Evolutionary conservation across 2,329 filamentous ascomycete genomes (phyloP), one percentile per base, ranked within the genome.

Genomic region (Fusarium temperatum): DNA sequence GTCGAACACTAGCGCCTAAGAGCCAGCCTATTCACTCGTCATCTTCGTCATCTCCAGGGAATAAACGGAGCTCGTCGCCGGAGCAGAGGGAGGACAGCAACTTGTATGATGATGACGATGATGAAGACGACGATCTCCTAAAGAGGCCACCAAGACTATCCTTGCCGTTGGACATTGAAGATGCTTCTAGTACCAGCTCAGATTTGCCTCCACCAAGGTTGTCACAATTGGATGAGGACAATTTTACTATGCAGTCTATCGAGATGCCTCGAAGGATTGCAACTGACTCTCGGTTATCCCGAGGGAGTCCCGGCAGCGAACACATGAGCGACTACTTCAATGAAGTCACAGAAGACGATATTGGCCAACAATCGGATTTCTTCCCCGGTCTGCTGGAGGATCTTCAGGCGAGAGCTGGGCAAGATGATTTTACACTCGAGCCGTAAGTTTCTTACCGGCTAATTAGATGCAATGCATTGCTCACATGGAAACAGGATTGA

Each of bases 191-290:
- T 57, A 87, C 88, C n/a, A 86, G 88, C 47, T 83, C 86, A 22
- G 83, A 88, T 28, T 76, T 90, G 63, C 83, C 84, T 44, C 88
- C 88, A 14, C 90, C 89, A 38, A 85, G 83, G 58, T 85, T 88
- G 56, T 86, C 87, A 38, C 83, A 85, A 15, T 77, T 91, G 30
- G 89, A 91, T 62, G 88, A 90, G 32, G 88, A 90, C 47, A 87
- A 91, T 72, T 85, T 86, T 69, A 92, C 90, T 0, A 80, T 87
- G 45, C 86, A 87, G 67, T 91, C 90, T 5, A 85, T 92, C 35
- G 90, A 92, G 80, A 77, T 91, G 55, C 87, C 89, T 13, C 84
- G 90, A 35, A 83, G 90, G 55, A 86, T 85, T 22, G 77, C 84
- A 53, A 83, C 84, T 0, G 78, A 80, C 8, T 82, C 83, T 8